Evolutionary conservation across 1,284 basidiomycete species (phyloP), one percentile per base, ranked within the genome.

Genomic region (Moniliophthora roreri): DNA sequence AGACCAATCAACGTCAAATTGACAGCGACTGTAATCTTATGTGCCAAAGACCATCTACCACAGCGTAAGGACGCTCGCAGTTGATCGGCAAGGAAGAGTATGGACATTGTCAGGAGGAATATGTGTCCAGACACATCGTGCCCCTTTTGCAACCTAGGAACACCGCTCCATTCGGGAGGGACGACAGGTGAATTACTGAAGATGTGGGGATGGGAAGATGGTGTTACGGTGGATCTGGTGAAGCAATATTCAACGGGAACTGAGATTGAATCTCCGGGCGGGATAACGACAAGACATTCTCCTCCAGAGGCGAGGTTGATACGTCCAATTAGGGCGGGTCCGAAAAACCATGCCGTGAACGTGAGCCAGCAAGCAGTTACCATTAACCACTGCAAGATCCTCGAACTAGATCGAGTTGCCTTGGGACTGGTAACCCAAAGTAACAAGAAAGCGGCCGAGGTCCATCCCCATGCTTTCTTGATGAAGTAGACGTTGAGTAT

Each of bases 121-220:
- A 94, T 81, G 67, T 99, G 96, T 1, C 95, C 95, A 0, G 93
- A 95, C 11, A 98, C 84, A 65, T 99, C 96, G 68, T 97, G 94
- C 0, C 95, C 95, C 56, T 81, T 85, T 63, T 82, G 81, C 60
- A 92, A 68, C 38, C 81, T 71, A 6, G 88, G 87, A 0, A 70
- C 62, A 0, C 72, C 77, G 13, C 63, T 63, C 79, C 82, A 86
- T 18, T 69, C 70, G 1, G 56, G 45, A 0, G 76, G 73, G 16
- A 73, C 62, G 8, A 68, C 54, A 34, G 76, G 58, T 24, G 73
- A 66, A 10, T 73, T 60, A 3, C 74, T 64, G 67, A 93, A 93
- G 36, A 93, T 71, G 13, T 72, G 62, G 0, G 91, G 85, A 59
- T 92, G 86, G 0, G 84, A 82, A 21, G 67, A 60, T 1, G 82